A percentile compares a stretch with the other conserved stretches of the same genome.
phyloP scores from a whole-genome alignment of 2,329 filamentous ascomycete species.

The Colletotrichum sp. region DNA sequence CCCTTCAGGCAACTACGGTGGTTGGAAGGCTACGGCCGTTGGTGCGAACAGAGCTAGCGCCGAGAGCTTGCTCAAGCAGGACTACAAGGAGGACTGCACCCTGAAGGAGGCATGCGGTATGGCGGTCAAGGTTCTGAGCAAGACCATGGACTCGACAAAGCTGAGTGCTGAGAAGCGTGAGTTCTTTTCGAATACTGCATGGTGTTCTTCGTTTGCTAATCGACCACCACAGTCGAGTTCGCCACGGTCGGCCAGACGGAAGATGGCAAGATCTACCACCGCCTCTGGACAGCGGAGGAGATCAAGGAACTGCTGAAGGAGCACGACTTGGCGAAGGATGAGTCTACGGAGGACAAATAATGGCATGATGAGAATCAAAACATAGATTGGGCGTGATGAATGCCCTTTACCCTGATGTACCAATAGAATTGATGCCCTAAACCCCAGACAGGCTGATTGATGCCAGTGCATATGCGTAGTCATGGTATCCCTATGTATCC shows the following conservation, averaged over 20 bases:
- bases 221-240: slow-evolving; percentile 78
- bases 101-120: slow-evolving; percentile 95
- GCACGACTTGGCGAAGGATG: slow-evolving; percentile 90
- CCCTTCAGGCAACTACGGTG: slow-evolving; percentile 97
- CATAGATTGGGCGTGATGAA: slow-evolving; percentile 17
- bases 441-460: neutral
- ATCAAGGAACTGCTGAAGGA: slow-evolving; percentile 94
- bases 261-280: slow-evolving; percentile 96
- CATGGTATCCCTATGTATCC: neutral
- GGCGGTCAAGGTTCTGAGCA: slow-evolving; percentile 98
- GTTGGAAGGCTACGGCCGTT: slow-evolving; percentile 98
- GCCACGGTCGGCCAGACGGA: slow-evolving; percentile 96
- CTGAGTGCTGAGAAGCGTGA: slow-evolving; percentile 98
- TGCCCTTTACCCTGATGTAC: slow-evolving; percentile 19
- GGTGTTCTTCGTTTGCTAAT: slow-evolving; percentile 11
- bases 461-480: neutral
- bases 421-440: slow-evolving; percentile 21
- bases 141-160: slow-evolving; percentile 99
- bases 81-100: slow-evolving; percentile 98
- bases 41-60: slow-evolving; percentile 98
- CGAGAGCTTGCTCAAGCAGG: slow-evolving; percentile 96
- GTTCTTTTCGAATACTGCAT: slow-evolving; percentile 41
- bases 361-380: slow-evolving; percentile 19
- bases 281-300: slow-evolving; percentile 95
- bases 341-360: slow-evolving; percentile 72